phyloP scores from a whole-genome alignment of 2,329 filamentous ascomycete genomes.

The Fusarium piperis region DNA sequence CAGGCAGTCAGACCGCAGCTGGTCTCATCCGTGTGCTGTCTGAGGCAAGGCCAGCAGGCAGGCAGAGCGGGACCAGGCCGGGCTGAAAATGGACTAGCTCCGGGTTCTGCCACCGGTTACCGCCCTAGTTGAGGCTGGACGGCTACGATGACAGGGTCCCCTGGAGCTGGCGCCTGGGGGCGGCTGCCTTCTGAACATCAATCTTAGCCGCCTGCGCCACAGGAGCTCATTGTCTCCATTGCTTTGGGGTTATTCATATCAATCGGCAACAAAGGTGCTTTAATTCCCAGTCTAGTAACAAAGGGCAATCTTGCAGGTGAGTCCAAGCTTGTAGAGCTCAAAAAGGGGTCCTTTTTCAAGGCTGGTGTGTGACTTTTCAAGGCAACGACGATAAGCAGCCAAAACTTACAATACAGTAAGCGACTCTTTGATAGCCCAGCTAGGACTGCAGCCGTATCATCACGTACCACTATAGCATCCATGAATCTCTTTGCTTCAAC shows the following conservation, averaged over 20 bases:
- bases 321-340: neutral
- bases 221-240: neutral
- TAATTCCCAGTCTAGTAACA: neutral
- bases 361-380: neutral
- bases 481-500: neutral
- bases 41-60: conserved; percentile 38
- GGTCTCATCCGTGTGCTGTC: conserved; percentile 36
- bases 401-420: neutral
- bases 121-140: conserved; percentile 31
- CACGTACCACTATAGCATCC: neutral
- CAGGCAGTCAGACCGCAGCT: conserved; percentile 46
- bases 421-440: neutral
- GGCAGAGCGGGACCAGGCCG: conserved; percentile 27
- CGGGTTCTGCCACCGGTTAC: conserved; percentile 36
- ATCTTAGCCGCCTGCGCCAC: conserved; percentile 7
- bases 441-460: neutral
- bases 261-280: neutral
- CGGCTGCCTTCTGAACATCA: neutral
- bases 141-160: conserved; percentile 17
- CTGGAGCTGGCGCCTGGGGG: conserved; percentile 1
- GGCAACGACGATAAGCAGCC: neutral
- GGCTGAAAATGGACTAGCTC: conserved; percentile 28
- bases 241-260: neutral
- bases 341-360: neutral
- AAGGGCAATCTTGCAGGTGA: neutral